Evolutionary conservation across 2,329 filamentous ascomycete species (phyloP).

Genomic region (Knoxdaviesia capensis): DNA sequence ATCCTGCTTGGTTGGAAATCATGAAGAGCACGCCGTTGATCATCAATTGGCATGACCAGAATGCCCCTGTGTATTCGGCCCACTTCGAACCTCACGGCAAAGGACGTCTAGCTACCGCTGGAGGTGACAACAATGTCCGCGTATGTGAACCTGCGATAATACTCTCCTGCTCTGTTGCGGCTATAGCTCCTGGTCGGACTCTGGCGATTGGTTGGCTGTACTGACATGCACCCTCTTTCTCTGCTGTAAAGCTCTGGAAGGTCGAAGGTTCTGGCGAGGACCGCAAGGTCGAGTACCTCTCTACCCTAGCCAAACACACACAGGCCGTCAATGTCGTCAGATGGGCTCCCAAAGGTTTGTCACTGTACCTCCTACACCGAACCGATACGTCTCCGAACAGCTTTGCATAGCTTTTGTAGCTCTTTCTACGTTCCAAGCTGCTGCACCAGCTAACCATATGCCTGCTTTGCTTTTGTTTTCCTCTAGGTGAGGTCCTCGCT

Average conservation of each 20-base stretch:
- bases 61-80: conserved; percentile 88
- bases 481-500: conserved; percentile 68
- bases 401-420: too few relatives aligned
- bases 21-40: conserved; percentile 97
- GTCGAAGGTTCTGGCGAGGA: conserved; percentile 71
- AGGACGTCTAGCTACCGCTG: conserved; percentile 77
- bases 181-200: not conserved
- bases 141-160: conserved; percentile 25
- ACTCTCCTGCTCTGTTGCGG: not conserved
- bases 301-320: conserved; percentile 80
- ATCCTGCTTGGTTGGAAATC: too few relatives aligned
- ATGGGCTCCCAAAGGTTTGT: conserved; percentile 76
- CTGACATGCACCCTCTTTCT: not conserved
- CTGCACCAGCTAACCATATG: not conserved
- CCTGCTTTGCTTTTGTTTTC: conserved; percentile 1
- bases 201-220: too few relatives aligned
- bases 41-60: conserved; percentile 97
- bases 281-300: conserved; percentile 76
- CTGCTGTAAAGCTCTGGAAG: conserved; percentile 56
- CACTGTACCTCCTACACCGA: not conserved
- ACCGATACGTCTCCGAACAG: too few relatives aligned
- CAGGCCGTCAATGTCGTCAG: conserved; percentile 96
- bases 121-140: conserved; percentile 91
- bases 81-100: conserved; percentile 91
- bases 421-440: too few relatives aligned